Evolutionary conservation across 1,139 yeast genomes (phyloP).

Genomic region (Sugiyamaella novakii): DNA sequence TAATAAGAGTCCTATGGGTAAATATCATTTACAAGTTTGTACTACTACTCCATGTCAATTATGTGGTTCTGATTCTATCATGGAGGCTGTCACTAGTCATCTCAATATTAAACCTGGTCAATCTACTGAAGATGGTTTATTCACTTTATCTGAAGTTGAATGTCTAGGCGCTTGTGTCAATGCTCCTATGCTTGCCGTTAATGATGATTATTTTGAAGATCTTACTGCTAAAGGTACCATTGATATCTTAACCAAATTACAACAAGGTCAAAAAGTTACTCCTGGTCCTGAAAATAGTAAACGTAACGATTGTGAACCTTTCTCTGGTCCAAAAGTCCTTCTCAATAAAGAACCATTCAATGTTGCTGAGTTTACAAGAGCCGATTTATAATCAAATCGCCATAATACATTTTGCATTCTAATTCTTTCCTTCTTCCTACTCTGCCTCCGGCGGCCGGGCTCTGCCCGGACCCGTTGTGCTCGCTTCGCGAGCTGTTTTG

Average conservation of each 20-base stretch:
- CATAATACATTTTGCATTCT: conserved; percentile 2
- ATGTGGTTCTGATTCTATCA: conserved; percentile 77
- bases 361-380: conserved; percentile 59
- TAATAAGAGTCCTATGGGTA: conserved; percentile 86
- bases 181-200: conserved; percentile 85
- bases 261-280: conserved; percentile 60
- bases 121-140: conserved; percentile 73
- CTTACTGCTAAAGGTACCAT: conserved; percentile 69
- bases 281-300: conserved; percentile 68
- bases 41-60: conserved; percentile 91
- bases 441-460: not conserved
- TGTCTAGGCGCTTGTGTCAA: conserved; percentile 92
- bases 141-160: conserved; percentile 86
- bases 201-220: conserved; percentile 84
- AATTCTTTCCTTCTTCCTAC: not conserved
- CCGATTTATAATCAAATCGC: conserved; percentile 34
- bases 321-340: conserved; percentile 68
- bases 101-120: conserved; percentile 74
- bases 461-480: not conserved
- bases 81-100: conserved; percentile 66
- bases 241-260: conserved; percentile 62
- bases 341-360: conserved; percentile 64
- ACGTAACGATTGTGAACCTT: conserved; percentile 77
- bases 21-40: conserved; percentile 81
- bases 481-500: too few species aligned